phyloP scores from a whole-genome alignment of 257 asterid species.

The Anisodus tanguticus region DNA sequence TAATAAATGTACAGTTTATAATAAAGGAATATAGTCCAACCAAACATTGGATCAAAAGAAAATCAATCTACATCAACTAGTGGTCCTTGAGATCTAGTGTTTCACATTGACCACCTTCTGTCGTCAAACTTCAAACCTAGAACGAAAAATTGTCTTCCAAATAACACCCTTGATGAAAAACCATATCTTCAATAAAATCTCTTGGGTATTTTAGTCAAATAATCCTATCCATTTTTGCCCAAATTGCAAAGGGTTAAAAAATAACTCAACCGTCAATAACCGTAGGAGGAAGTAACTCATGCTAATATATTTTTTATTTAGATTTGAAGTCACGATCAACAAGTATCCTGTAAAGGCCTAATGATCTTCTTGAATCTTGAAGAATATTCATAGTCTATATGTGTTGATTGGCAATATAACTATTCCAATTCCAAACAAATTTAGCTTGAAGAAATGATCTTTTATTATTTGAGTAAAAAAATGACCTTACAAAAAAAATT shows the following conservation, averaged over 20 bases:
- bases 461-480: not conserved
- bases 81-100: not conserved
- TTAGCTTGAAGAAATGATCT: not conserved
- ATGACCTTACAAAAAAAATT: not conserved
- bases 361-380: too few species aligned
- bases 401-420: too few species aligned
- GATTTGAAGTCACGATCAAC: too few species aligned
- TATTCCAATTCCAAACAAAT: too few species aligned
- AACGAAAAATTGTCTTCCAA: not conserved
- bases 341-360: too few species aligned
- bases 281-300: not conserved
- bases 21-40: not conserved
- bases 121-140: not conserved
- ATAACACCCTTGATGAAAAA: not conserved
- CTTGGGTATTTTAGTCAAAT: not conserved
- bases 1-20: not conserved
- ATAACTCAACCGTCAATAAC: not conserved
- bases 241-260: not conserved
- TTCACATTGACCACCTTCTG: constrained; percentile 2
- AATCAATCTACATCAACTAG: not conserved
- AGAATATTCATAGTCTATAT: too few species aligned
- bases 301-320: not conserved
- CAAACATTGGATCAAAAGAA: not conserved
- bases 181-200: not conserved
- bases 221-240: not conserved